Conservation (phyloP, 164 flowering plant genomes). For the Magnolia sinica region DNA sequence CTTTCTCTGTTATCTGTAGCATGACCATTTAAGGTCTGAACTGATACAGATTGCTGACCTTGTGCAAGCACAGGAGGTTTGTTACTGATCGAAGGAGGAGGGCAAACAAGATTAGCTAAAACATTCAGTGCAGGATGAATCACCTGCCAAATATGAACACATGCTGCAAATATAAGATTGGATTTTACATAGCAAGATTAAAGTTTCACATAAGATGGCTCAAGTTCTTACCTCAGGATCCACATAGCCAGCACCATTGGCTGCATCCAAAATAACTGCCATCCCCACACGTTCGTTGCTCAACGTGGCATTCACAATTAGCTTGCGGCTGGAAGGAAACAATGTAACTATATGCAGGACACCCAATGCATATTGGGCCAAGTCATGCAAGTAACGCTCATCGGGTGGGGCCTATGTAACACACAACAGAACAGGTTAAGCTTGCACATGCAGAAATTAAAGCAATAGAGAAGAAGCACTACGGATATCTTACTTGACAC, state of each 20-base stretch:
- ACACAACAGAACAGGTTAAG: slow-evolving; percentile 1
- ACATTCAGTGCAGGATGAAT: slow-evolving; percentile 85
- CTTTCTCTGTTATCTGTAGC: slow-evolving; percentile 47
- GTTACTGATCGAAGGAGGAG: slow-evolving; percentile 93
- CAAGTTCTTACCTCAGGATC: slow-evolving; percentile 71
- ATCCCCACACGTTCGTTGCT: slow-evolving; percentile 90
- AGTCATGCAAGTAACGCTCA: slow-evolving; percentile 92
- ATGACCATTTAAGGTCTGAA: slow-evolving; percentile 44
- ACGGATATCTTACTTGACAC: slow-evolving; percentile 59
- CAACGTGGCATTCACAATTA: slow-evolving; percentile 70
- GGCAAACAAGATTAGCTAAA: slow-evolving; percentile 90
- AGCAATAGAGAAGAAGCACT: not conserved
- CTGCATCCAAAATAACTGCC: slow-evolving; percentile 93
- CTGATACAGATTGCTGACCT: slow-evolving; percentile 55
- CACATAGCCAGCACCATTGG: slow-evolving; percentile 59
- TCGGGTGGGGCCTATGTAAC: slow-evolving; percentile 88
- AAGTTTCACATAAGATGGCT: not conserved
- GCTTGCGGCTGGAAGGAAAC: slow-evolving; percentile 76
- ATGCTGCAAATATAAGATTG: not conserved
- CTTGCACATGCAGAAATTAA: not conserved
- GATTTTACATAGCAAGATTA: not conserved
- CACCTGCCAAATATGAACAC: slow-evolving; percentile 47
- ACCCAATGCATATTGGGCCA: slow-evolving; percentile 98
- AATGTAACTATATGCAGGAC: slow-evolving; percentile 87
- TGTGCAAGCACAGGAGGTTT: slow-evolving; percentile 52